These are phyloP conservation scores for Lepidium africanum DNA, from an alignment of 345 rosid genomes.

Conservation along the genomic window DNA sequence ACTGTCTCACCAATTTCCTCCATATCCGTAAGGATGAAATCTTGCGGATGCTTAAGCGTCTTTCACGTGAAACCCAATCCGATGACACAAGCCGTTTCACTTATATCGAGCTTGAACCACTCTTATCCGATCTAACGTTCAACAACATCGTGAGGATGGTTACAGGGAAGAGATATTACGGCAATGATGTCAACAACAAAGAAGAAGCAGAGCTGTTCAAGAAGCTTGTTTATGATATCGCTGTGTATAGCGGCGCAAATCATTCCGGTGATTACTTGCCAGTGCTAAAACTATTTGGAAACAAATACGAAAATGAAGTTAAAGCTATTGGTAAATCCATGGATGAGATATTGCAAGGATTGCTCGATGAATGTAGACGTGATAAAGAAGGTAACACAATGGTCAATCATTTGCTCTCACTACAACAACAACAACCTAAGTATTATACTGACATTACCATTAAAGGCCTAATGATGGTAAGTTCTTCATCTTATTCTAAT, in stretches of 20 bases:
- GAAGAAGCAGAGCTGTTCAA: constrained; percentile 37
- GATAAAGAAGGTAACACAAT: constrained; percentile 23
- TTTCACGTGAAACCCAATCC: constrained; percentile 23
- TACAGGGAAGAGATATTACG: constrained; percentile 42
- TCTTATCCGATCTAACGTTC: constrained; percentile 23
- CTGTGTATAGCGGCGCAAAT: constrained; percentile 8
- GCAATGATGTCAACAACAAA: constrained; percentile 29
- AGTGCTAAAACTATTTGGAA: constrained; percentile 10
- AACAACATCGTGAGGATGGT: constrained; percentile 41
- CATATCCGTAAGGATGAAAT: constrained; percentile 40
- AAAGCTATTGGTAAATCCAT: constrained; percentile 8
- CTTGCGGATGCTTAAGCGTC: constrained; percentile 24
- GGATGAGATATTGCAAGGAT: constrained; percentile 24
- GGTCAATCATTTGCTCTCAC: constrained; percentile 25
- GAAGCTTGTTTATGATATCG: constrained; percentile 31
- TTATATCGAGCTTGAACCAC: constrained; percentile 13
- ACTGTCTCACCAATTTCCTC: constrained; percentile 30
- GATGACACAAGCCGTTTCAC: constrained; percentile 20
- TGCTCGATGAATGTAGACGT: constrained; percentile 26
- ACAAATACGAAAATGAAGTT: constrained; percentile 9
- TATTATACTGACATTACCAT: constrained; percentile 37
- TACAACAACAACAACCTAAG: constrained; percentile 32
- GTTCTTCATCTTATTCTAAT: neutral
- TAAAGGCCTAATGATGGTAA: constrained; percentile 30
- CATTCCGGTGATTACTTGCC: constrained; percentile 32